A percentile compares a stretch with the other conserved stretches of the same genome.
Evolutionary conservation across 495 filamentous ascomycete genomes (phyloP).

Genomic region (Viridothelium virens): DNA sequence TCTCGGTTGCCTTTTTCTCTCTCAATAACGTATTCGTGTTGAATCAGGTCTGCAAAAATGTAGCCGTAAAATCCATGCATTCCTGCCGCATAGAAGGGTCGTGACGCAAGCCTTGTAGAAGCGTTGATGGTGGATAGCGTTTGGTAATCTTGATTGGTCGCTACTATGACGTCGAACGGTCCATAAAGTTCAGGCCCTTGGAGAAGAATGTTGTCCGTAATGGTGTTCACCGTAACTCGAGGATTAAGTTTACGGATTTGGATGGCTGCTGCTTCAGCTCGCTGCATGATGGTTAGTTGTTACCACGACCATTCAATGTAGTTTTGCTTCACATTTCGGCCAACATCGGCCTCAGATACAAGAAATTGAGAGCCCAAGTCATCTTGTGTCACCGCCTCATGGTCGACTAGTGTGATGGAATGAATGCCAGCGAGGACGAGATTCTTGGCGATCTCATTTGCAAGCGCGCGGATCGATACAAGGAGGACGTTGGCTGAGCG

Average conservation of each 20-base stretch:
- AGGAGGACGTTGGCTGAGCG: constrained; percentile 87
- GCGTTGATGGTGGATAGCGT: constrained; percentile 72
- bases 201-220: constrained; percentile 45
- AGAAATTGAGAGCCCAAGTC: constrained; percentile 91
- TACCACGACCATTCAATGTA: background rate
- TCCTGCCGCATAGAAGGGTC: constrained; percentile 81
- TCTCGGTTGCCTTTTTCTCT: constrained; percentile 68
- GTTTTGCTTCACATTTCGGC: constrained; percentile 56
- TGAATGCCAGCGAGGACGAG: constrained; percentile 92
- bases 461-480: constrained; percentile 79
- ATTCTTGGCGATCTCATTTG: constrained; percentile 94
- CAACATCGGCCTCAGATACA: constrained; percentile 61
- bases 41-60: constrained; percentile 84
- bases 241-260: constrained; percentile 82
- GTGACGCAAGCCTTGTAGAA: constrained; percentile 61
- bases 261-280: constrained; percentile 73
- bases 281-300: constrained; percentile 36
- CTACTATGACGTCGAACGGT: constrained; percentile 78
- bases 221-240: constrained; percentile 51
- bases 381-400: constrained; percentile 64
- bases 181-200: constrained; percentile 66
- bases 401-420: constrained; percentile 82
- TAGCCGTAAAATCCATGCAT: constrained; percentile 90
- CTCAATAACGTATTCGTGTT: constrained; percentile 80
- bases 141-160: constrained; percentile 73